Evolutionary conservation across 306 rosid species (phyloP), one percentile per base, ranked within the genome.

Genomic region (Ammopiptanthus mongolicus): DNA sequence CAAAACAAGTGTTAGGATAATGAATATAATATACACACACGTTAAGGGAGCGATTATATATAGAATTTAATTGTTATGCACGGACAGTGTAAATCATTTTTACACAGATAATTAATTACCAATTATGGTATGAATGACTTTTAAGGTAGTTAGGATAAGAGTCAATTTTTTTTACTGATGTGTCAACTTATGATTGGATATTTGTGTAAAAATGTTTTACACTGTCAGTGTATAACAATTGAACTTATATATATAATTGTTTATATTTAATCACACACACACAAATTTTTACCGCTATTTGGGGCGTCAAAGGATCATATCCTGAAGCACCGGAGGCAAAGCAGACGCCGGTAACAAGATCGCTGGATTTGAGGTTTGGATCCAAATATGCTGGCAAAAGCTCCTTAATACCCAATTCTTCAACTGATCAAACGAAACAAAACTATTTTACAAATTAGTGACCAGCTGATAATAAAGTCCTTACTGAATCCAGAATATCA

Each of bases 281-380:
- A n/a, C 9, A 37, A 8, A 37, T 82, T 87, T 5, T 44, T 88
- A 94, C 98, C 84, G 56, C 86, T 51, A 81, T 34, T 75, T 78
- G 0, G 14, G 97, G 88, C 14, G 97, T 94, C 74, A 84, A 65
- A 36, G 98, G 95, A 65, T 94, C 98, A 22, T 59, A 91, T 76
- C 98, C 97, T 1, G 98, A 65, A 51, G 93, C 98, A 48, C 93
- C 91, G 0, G 97, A 94, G 70, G 98, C 97, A 50, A 94, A 94
- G 80, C 84, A 36, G 0, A 91, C 96, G 3, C 98, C 98, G 0
- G 89, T 90, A 8, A 55, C 3, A 15, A 94, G 81, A 41, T 94
- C 98, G 13, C 72, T 47, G 0, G 88, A 74, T 51, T 51, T 65
- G n/a, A 94, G 86, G 75, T 78, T 80, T 11, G 93, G 85, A 59